phyloP scores from a whole-genome alignment of 352 stramenopile genomes.

The Phytophthora tubulina region DNA sequence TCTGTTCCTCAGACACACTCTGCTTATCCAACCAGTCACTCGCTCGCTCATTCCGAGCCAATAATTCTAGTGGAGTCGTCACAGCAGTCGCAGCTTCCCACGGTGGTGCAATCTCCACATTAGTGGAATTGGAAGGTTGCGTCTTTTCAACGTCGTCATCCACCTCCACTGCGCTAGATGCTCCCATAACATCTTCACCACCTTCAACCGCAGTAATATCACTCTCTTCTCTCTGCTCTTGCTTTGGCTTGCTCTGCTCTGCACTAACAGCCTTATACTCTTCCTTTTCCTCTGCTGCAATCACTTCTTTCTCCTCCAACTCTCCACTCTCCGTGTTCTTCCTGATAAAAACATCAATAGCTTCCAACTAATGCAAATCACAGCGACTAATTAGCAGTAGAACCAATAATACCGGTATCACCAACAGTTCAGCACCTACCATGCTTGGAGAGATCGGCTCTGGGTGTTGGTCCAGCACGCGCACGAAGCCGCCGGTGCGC shows the following conservation, averaged over 20 bases:
- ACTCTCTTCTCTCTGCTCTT: neutral
- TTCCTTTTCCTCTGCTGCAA: constrained; percentile 3
- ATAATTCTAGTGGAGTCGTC: constrained; percentile 40
- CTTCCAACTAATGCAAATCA: constrained; percentile 40
- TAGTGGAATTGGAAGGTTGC: neutral
- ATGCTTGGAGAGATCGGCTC: constrained; percentile 63
- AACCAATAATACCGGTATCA: neutral
- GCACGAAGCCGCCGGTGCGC: constrained; percentile 57
- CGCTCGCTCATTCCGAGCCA: constrained; percentile 29
- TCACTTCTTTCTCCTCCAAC: constrained; percentile 23
- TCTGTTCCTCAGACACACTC: neutral
- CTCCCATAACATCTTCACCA: neutral
- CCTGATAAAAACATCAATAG: constrained; percentile 51
- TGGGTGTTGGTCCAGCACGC: constrained; percentile 65
- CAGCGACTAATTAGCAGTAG: constrained; percentile 24
- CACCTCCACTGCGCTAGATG: neutral
- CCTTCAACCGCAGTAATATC: neutral
- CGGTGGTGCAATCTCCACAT: constrained; percentile 5
- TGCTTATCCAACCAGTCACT: constrained; percentile 39
- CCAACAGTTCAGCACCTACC: constrained; percentile 34
- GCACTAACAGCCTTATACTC: neutral
- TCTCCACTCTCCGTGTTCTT: constrained; percentile 9
- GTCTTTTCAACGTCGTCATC: constrained; percentile 22
- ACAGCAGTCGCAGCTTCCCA: constrained; percentile 22
- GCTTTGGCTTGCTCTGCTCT: constrained; percentile 13